These are phyloP conservation scores for Botrytis porri DNA, from an alignment of 2,329 filamentous ascomycete genomes.

Conservation along the genomic window DNA sequence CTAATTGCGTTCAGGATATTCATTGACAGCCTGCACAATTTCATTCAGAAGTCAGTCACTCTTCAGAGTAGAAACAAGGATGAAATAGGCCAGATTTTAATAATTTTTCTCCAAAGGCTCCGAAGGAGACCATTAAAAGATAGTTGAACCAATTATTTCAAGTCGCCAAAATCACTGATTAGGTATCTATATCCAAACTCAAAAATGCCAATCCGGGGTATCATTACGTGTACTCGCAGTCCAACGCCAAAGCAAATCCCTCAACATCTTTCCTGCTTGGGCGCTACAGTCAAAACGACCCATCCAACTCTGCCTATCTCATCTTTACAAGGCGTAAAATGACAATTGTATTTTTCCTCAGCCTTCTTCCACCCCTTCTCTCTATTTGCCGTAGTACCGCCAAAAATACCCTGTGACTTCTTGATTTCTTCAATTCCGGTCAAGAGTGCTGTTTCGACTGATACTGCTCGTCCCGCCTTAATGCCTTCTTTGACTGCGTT, in stretches of 20 bases:
- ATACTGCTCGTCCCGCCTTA: constrained; percentile 30
- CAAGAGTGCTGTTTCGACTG: constrained; percentile 33
- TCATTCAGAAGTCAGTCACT: neutral
- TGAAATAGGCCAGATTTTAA: neutral
- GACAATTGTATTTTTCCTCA: constrained; percentile 37
- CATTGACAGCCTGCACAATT: neutral
- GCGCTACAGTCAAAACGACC: constrained; percentile 39
- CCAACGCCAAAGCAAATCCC: neutral
- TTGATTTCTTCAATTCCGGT: constrained; percentile 32
- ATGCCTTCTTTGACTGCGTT: constrained; percentile 42
- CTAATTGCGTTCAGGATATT: neutral
- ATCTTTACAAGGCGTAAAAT: constrained; percentile 47
- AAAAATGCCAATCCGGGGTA: neutral
- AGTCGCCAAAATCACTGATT: neutral
- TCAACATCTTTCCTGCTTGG: constrained; percentile 24
- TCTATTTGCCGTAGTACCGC: constrained; percentile 1
- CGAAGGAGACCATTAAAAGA: neutral
- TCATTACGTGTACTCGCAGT: neutral
- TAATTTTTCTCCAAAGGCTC: neutral
- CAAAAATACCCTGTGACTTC: constrained; percentile 24
- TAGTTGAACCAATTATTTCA: neutral
- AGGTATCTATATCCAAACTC: neutral
- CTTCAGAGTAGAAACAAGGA: neutral
- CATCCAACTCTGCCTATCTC: constrained; percentile 37
- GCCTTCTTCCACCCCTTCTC: constrained; percentile 23